Evolutionary conservation across 139 green algal genomes (phyloP).

Genomic region (Monoraphidium neglectum): DNA sequence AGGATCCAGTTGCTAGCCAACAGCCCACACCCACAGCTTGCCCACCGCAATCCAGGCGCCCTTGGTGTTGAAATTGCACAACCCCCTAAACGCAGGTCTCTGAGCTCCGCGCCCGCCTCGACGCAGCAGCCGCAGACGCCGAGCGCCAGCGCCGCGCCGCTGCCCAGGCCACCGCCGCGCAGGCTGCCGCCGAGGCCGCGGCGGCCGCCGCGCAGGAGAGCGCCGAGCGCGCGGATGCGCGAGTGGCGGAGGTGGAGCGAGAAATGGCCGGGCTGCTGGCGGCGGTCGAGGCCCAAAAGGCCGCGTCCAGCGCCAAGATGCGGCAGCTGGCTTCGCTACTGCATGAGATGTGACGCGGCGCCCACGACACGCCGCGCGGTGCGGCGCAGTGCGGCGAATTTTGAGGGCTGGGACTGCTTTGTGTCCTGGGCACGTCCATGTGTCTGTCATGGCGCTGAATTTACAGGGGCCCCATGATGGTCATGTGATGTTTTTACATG

Average conservation of each 20-base stretch:
- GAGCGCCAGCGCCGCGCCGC: slow-evolving; percentile 36
- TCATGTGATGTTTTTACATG: no score
- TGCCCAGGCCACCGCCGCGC: slow-evolving; percentile 12
- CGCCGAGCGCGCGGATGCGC: slow-evolving; percentile 18
- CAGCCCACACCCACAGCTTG: no score
- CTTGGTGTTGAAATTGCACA: no score
- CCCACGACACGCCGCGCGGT: no score
- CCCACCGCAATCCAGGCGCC: no score
- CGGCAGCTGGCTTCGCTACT: slow-evolving; percentile 55
- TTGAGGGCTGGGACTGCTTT: no score
- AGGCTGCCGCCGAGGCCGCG: slow-evolving; percentile 10
- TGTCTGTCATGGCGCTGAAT: no score
- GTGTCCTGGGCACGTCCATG: no score
- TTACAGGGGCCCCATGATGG: no score
- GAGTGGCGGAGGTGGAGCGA: slow-evolving; percentile 59
- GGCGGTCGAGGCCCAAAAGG: slow-evolving; percentile 64
- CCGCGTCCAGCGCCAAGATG: slow-evolving; percentile 61
- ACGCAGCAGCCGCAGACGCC: background rate
- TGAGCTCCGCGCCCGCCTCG: slow-evolving; percentile 11
- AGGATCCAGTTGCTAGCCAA: no score
- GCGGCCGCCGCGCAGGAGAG: slow-evolving; percentile 37
- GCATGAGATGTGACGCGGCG: slow-evolving; percentile 37
- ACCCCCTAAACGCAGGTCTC: slow-evolving; percentile 9
- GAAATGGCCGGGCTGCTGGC: slow-evolving; percentile 69
- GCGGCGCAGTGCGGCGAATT: no score